Evolutionary conservation across 176 grass and related monocot species (phyloP).

Genomic region (Carex parvula): DNA sequence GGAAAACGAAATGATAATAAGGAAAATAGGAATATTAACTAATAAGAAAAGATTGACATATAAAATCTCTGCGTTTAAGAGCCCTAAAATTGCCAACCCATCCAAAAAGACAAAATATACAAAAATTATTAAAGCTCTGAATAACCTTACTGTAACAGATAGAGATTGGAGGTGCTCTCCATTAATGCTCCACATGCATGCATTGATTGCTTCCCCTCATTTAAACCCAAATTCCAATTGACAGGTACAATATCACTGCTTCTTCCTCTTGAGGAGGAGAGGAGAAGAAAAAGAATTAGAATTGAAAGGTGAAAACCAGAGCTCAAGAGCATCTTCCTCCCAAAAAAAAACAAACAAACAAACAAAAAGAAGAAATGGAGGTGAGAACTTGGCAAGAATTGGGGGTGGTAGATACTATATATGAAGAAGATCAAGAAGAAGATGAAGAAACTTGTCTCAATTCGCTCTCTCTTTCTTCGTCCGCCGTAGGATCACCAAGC

Average conservation of each 20-base stretch:
- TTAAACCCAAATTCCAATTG: constrained; percentile 35
- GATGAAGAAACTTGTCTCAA: constrained; percentile 51
- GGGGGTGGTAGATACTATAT: constrained; percentile 92
- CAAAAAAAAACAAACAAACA: neutral
- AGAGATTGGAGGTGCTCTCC: constrained; percentile 36
- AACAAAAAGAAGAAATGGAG: constrained; percentile 27
- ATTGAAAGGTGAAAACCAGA: constrained; percentile 12
- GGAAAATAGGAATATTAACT: neutral
- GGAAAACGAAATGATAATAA: neutral
- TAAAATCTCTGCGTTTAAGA: neutral
- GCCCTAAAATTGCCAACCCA: neutral
- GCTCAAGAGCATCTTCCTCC: neutral
- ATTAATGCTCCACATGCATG: constrained; percentile 90
- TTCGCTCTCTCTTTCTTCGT: constrained; percentile 42
- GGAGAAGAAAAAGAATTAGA: neutral
- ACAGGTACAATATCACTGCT: constrained; percentile 18
- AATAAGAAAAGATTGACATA: constrained; percentile 10
- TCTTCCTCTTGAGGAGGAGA: constrained; percentile 11
- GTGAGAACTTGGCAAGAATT: constrained; percentile 72
- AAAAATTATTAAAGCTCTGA: constrained; percentile 23
- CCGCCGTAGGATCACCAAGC: constrained; percentile 22
- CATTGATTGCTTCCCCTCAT: constrained; percentile 74
- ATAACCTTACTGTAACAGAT: constrained; percentile 9
- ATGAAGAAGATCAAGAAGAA: constrained; percentile 82
- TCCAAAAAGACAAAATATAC: constrained; percentile 2